Base-by-base conservation (phyloP, 768 basidiomycete species). In the Lactarius akahatsu region DNA sequence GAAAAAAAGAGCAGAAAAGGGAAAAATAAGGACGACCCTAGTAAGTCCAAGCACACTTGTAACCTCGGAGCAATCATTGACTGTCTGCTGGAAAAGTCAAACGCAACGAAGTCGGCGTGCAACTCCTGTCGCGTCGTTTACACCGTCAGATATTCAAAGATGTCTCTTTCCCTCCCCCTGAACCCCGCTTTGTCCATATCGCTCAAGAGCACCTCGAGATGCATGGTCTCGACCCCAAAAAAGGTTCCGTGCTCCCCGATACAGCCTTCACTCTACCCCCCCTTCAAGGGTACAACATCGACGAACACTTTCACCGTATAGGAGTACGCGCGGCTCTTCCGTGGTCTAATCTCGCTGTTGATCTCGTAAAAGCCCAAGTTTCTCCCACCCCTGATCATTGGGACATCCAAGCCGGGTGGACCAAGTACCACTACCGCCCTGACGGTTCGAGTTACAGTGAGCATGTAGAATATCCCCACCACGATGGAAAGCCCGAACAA, bases 41-140 rank as follows among this genome's bases (percentile, higher is more conserved):
- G 57, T 67, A 63, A 34, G 62, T 63, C 11, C 36, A 2, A 10
- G 10, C 16, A 3, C 36, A 23, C 56, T 10, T 62, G 30, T n/a
- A 23, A 28, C 2, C 34, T 36, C 13, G 28, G 20, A 58, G 6
- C 40, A 8, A 26, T 60, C 41, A 7, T 50, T 63, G 7, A 52
- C 41, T 32, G 26, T 13, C 43, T 50, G 13, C 16, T 26, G 13
- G 2, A 36, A 87, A 47, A 66, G 87, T 82, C 66, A 86, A 87
- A 74, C 84, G 93, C 62, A 98, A 97, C 73, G 86, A 90, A 67
- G 81, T 94, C 50, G 96, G 96, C n/a, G 95, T 98, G 8, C 96
- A 98, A 74, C 85, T 97, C 63, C 85, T 98, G 61, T 91, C 94
- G 18, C 84, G 86, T 10, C 79, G 80, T n/a, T 77, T 97, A 8